These are phyloP conservation scores for Diaporthe helianthi DNA, from an alignment of 2,329 filamentous ascomycete species.

Conservation along the genomic window DNA sequence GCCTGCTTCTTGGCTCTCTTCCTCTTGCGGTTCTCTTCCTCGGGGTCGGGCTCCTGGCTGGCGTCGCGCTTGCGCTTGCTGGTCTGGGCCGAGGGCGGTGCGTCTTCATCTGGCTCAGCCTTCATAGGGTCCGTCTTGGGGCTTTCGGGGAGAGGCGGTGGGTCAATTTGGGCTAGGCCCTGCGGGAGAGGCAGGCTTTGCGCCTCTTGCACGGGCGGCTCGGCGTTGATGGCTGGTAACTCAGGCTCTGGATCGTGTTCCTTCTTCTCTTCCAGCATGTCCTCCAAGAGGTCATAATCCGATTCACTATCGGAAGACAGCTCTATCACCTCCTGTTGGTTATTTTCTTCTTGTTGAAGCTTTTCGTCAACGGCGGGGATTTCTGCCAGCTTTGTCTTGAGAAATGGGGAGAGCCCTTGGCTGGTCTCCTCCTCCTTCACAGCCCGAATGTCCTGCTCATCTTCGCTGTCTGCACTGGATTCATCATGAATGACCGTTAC, in stretches of 20 bases:
- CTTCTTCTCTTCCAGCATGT: background rate
- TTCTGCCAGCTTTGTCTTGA: background rate
- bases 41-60: background rate
- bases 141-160: background rate
- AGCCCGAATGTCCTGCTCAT: too few relatives aligned
- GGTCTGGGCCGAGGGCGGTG: constrained; percentile 23
- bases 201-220: background rate
- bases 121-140: constrained; percentile 5
- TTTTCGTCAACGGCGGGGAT: background rate
- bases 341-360: background rate
- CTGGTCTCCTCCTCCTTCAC: background rate
- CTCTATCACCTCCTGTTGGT: background rate
- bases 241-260: background rate
- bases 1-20: background rate
- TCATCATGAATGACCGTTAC: background rate
- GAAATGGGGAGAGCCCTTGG: too few relatives aligned
- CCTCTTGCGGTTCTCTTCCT: background rate
- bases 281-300: background rate
- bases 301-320: constrained; percentile 8
- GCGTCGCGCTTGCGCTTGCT: constrained; percentile 24
- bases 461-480: background rate
- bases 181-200: too few relatives aligned
- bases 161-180: background rate
- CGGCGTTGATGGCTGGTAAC: background rate
- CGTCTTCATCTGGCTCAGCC: background rate